A percentile compares a stretch with the other conserved stretches of the same genome.
Conservation (phyloP, 768 basidiomycete genomes). For the Boletus insuetus region DNA sequence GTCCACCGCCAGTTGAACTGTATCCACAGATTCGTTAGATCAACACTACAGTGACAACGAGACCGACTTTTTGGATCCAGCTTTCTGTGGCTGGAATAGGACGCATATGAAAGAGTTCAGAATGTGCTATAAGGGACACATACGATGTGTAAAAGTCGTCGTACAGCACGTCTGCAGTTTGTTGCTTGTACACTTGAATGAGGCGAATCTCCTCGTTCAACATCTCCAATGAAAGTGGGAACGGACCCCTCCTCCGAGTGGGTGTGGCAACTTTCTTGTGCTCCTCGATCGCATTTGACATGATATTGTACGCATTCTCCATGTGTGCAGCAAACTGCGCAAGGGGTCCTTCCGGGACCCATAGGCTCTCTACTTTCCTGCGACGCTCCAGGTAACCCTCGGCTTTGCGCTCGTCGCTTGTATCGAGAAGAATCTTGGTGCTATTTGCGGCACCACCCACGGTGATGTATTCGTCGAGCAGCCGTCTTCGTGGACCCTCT, state of each 20-base stretch:
- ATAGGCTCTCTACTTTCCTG: constrained; percentile 19
- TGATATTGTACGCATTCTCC: constrained; percentile 14
- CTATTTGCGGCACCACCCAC: constrained; percentile 26
- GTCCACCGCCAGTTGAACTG: constrained; percentile 23
- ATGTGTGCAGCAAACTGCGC: constrained; percentile 21
- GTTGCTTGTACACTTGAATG: constrained; percentile 21
- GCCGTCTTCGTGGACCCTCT: constrained; percentile 17
- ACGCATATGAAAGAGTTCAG: background rate
- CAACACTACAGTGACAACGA: background rate
- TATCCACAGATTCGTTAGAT: background rate
- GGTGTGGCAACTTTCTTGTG: constrained; percentile 15
- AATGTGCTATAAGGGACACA: background rate
- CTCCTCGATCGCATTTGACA: constrained; percentile 22
- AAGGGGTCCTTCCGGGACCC: constrained; percentile 16
- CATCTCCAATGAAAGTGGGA: constrained; percentile 22
- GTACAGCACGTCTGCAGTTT: constrained; percentile 13
- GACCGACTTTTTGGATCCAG: constrained; percentile 25
- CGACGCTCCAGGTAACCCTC: constrained; percentile 22
- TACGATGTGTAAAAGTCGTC: constrained; percentile 22
- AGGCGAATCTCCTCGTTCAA: constrained; percentile 22
- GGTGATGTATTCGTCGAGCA: constrained; percentile 29
- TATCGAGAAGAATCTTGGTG: constrained; percentile 24
- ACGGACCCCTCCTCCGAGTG: constrained; percentile 13
- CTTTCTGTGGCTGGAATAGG: constrained; percentile 13
- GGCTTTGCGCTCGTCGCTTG: constrained; percentile 19